Evolutionary conservation across 2,329 filamentous ascomycete species (phyloP).

Genomic region (Penicillium sp.): DNA sequence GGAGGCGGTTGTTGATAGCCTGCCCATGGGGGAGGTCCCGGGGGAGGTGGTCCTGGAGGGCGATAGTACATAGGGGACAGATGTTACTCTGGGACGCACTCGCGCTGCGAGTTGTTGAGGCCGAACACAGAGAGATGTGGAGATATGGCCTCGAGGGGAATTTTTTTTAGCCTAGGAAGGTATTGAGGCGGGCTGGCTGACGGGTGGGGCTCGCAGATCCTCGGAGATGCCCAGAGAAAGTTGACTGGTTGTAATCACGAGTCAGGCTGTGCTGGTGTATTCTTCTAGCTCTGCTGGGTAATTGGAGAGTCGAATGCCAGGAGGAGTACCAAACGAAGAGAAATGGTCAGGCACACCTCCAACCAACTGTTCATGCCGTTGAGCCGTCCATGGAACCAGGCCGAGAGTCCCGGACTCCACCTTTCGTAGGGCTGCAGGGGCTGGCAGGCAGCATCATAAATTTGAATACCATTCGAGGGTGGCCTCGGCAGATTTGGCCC

Average conservation of each 20-base stretch:
- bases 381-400: background rate
- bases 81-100: background rate
- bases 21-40: constrained; percentile 16
- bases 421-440: constrained; percentile 16
- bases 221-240: background rate
- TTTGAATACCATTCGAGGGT: background rate
- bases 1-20: constrained; percentile 19
- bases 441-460: constrained; percentile 13
- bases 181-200: constrained; percentile 19
- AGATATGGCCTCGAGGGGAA: background rate
- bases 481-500: background rate
- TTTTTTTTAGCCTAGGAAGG: background rate
- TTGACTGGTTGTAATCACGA: background rate
- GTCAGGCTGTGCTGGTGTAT: background rate
- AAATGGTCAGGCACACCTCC: background rate
- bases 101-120: background rate
- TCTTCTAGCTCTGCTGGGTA: background rate
- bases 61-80: constrained; percentile 20
- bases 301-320: background rate
- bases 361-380: background rate
- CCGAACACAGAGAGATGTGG: background rate
- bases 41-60: constrained; percentile 19
- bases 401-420: background rate
- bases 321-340: background rate
- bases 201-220: constrained; percentile 6